Evolutionary conservation across 768 basidiomycete species (phyloP).

Genomic region (Mycena sanguinolenta): DNA sequence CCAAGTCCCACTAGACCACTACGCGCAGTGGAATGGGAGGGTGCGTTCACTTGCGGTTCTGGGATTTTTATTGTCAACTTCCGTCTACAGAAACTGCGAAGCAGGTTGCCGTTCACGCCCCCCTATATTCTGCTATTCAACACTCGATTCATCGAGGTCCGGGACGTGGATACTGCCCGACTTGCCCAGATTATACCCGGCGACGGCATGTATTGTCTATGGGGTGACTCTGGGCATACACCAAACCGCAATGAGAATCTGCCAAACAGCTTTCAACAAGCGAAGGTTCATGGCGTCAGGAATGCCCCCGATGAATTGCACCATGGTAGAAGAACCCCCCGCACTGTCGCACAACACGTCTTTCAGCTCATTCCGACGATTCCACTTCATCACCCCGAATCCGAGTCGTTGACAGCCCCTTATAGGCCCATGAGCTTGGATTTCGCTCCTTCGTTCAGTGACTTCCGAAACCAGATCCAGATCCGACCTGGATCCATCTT

Average conservation of each 20-base stretch:
- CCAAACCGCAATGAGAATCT: slow-evolving; percentile 75
- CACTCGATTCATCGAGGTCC: slow-evolving; percentile 90
- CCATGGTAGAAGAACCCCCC: slow-evolving; percentile 52
- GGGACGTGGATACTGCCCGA: slow-evolving; percentile 84
- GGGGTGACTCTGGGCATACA: slow-evolving; percentile 81
- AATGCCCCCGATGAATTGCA: slow-evolving; percentile 63
- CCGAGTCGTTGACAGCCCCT: too few relatives aligned
- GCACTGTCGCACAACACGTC: slow-evolving; percentile 77
- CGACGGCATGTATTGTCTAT: slow-evolving; percentile 85
- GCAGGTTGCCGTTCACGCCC: slow-evolving; percentile 89
- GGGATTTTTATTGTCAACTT: too few relatives aligned
- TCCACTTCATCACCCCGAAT: too few relatives aligned
- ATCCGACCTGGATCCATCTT: too few relatives aligned
- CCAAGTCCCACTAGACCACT: slow-evolving; percentile 70
- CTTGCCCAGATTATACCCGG: slow-evolving; percentile 88
- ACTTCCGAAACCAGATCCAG: too few relatives aligned
- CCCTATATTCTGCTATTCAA: slow-evolving; percentile 92
- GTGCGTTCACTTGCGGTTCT: slow-evolving; percentile 40
- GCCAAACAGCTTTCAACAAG: slow-evolving; percentile 79
- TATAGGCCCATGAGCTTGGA: too few relatives aligned
- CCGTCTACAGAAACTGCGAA: slow-evolving; percentile 71
- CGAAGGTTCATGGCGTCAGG: slow-evolving; percentile 91
- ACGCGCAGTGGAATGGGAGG: slow-evolving; percentile 98
- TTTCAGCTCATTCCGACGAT: slow-evolving; percentile 86
- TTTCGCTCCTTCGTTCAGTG: too few relatives aligned